phyloP scores from a whole-genome alignment of 768 basidiomycete species.

The Dentipellis fragilis region DNA sequence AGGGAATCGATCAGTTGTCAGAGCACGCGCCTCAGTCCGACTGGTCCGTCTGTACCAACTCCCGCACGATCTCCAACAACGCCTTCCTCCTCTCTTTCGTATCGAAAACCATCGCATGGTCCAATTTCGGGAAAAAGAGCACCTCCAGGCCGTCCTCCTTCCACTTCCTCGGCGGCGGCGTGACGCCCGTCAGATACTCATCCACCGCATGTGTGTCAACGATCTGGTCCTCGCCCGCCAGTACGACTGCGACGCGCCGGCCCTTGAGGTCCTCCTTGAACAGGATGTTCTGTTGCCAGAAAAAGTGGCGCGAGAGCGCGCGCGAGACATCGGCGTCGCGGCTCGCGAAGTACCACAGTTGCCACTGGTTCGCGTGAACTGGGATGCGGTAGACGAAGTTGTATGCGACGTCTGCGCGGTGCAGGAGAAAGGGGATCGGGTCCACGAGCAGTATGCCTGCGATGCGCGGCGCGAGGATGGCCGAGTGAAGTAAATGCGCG shows the following conservation, averaged over 20 bases:
- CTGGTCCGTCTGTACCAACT: slow-evolving; percentile 18
- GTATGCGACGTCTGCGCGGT: slow-evolving; percentile 50
- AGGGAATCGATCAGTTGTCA: too few relatives aligned
- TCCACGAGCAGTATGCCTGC: slow-evolving; percentile 43
- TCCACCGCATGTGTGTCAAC: slow-evolving; percentile 29
- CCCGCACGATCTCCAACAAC: slow-evolving; percentile 22
- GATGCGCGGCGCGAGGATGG: slow-evolving; percentile 23
- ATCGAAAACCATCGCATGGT: slow-evolving; percentile 34
- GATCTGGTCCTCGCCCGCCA: slow-evolving; percentile 33
- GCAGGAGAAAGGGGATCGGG: slow-evolving; percentile 56
- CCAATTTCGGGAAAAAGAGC: slow-evolving; percentile 27
- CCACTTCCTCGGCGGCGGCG: slow-evolving; percentile 19
- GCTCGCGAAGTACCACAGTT: slow-evolving; percentile 59
- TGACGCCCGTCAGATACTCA: slow-evolving; percentile 29
- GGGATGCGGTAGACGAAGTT: slow-evolving; percentile 58
- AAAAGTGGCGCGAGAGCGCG: slow-evolving; percentile 49
- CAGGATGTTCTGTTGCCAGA: slow-evolving; percentile 53
- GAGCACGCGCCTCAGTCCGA: too few relatives aligned
- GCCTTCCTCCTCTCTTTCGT: slow-evolving; percentile 16
- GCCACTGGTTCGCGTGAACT: slow-evolving; percentile 45
- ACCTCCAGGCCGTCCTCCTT: slow-evolving; percentile 25
- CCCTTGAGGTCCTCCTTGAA: slow-evolving; percentile 46
- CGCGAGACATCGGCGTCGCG: slow-evolving; percentile 54
- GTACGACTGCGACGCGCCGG: slow-evolving; percentile 23
- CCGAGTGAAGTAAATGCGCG: slow-evolving; percentile 37